These are phyloP conservation scores for Neurospora africana DNA, from an alignment of 495 filamentous ascomycete genomes.

Conservation along the genomic window DNA sequence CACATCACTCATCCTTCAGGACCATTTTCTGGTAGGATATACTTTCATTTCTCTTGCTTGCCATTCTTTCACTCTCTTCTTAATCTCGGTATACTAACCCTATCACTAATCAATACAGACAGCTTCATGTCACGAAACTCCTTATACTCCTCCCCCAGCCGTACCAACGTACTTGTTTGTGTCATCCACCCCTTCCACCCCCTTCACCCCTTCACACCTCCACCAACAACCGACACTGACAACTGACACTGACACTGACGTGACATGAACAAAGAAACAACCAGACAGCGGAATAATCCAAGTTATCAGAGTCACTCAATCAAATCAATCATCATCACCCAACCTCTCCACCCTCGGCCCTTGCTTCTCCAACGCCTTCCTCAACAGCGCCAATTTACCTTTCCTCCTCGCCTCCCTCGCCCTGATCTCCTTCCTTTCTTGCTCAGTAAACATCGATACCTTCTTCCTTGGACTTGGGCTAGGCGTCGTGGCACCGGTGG, in stretches of 20 bases:
- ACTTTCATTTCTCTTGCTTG: background rate
- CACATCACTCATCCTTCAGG: background rate
- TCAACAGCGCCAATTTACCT: slow-evolving; percentile 20
- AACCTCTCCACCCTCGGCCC: slow-evolving; percentile 28
- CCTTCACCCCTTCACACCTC: background rate
- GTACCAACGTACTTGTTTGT: no score
- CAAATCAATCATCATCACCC: slow-evolving; percentile 8
- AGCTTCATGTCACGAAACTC: background rate
- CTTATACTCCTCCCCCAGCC: background rate
- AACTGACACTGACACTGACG: background rate
- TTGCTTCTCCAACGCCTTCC: slow-evolving; percentile 24
- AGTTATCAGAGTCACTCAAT: background rate
- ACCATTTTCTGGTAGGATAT: background rate
- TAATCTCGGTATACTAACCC: background rate
- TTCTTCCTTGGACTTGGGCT: slow-evolving; percentile 38
- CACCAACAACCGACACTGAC: background rate
- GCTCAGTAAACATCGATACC: slow-evolving; percentile 39
- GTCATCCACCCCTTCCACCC: no score
- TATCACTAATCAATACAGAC: background rate
- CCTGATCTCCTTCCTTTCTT: slow-evolving; percentile 40
- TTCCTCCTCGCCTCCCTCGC: slow-evolving; percentile 14
- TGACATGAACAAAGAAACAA: background rate
- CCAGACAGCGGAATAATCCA: background rate
- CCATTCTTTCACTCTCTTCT: background rate
- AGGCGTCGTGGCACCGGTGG: no score